Base-by-base conservation (phyloP, 331 rosid species). In the Rhamnella rubrinervis region DNA sequence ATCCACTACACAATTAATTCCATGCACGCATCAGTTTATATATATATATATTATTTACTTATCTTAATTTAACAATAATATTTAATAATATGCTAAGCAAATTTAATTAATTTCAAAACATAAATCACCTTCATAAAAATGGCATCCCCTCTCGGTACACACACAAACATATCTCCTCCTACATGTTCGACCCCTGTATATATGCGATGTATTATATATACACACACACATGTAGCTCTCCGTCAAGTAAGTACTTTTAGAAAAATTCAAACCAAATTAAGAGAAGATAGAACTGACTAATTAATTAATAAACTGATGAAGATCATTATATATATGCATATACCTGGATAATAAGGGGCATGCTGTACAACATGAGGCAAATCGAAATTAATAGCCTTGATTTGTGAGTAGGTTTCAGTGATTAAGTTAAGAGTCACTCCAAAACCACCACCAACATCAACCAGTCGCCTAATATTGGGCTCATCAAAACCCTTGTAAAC, bases 391-490 rank as follows among this genome's bases (percentile, higher is more conserved):
- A 77, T 59, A 4, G 74, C 74, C 73, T 77, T 66, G 1, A 77
- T 66, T 3, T 53, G 26, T 2, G 73, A 77, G 37, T 77, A 52
- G 11, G 11, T 60, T 31, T 77, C 71, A 35, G 70, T 77, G 37
- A 77, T 65, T 14, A 26, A 28, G 50, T 21, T 8, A 10, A 77
- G 69, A 1, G 74, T 53, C 13, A 60, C 65, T 7, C 82, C 77
- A 17, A 71, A 6, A 13, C 82, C 77, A 66, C 77, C 82, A 37
- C 82, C 77, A 26, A 77, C 77, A 26, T 71, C 77, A 41, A 77
- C 81, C n/a, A 77, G 40, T 62, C 23, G 58, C 20, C 46, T 66
- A 5, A 77, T 52, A 31, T 31, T 59, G 50, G 65, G 4, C 23
- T 23, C 23, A 31, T 71, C 65, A 52, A 71, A 61, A 11, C 77